phyloP scores from a whole-genome alignment of 1,139 yeast species.

The Dujonia santamariae region DNA sequence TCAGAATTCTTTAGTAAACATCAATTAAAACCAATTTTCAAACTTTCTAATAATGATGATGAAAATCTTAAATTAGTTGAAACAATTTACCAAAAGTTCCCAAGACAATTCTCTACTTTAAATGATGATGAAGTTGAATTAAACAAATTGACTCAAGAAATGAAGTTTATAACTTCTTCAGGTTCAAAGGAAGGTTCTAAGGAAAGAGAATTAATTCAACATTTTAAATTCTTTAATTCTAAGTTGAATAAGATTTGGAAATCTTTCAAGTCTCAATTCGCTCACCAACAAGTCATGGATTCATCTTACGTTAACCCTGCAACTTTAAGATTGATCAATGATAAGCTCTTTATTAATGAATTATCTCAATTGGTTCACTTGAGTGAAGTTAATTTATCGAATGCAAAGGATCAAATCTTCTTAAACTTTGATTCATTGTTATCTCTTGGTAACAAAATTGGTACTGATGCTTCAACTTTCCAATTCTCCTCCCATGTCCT shows the following conservation, averaged over 20 bases:
- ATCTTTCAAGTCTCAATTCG: slow-evolving; percentile 17
- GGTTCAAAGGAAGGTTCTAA: slow-evolving; percentile 7
- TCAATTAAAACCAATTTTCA: slow-evolving; percentile 17
- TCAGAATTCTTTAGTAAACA: slow-evolving; percentile 15
- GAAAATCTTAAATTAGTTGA: slow-evolving; percentile 11
- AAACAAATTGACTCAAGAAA: slow-evolving; percentile 31
- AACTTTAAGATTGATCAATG: slow-evolving; percentile 27
- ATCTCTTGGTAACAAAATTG: slow-evolving; percentile 41
- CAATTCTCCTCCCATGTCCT: slow-evolving; percentile 32
- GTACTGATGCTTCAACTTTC: slow-evolving; percentile 39
- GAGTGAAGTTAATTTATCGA: slow-evolving; percentile 13
- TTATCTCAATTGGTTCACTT: slow-evolving; percentile 44
- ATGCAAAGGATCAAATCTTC: slow-evolving; percentile 20
- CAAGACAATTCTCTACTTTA: slow-evolving; percentile 13
- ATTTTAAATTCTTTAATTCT: slow-evolving; percentile 32
- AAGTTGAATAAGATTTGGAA: slow-evolving; percentile 37
- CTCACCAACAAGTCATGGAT: slow-evolving; percentile 5
- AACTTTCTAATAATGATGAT: slow-evolving; percentile 12
- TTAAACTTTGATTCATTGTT: slow-evolving; percentile 40
- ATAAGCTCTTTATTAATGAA: slow-evolving; percentile 45
- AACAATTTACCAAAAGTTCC: slow-evolving; percentile 16
- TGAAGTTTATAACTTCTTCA: slow-evolving; percentile 25
- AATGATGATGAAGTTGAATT: slow-evolving; percentile 9
- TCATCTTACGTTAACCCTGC: slow-evolving; percentile 6
- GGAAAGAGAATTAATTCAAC: slow-evolving; percentile 21